Evolutionary conservation across 1,284 basidiomycete species (phyloP).

Genomic region (Ceratobasidium papillatum): DNA sequence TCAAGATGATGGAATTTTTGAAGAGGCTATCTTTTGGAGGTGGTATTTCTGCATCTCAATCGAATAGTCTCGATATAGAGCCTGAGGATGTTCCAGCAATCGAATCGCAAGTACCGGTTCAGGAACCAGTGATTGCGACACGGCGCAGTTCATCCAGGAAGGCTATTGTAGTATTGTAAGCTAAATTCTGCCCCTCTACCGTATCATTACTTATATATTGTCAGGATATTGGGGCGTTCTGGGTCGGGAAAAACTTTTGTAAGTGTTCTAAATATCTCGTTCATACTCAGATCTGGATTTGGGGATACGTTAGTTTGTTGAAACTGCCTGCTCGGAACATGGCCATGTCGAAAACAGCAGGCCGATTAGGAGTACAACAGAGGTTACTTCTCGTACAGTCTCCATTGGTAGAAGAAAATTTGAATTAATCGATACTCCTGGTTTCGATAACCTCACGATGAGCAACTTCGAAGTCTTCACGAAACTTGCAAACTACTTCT

Average conservation of each 20-base stretch:
- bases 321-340: neutral
- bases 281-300: neutral
- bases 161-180: neutral
- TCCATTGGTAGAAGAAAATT: neutral
- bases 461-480: neutral
- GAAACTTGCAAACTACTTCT: neutral
- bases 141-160: neutral
- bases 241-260: slow-evolving; percentile 28
- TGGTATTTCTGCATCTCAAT: neutral
- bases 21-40: neutral
- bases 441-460: slow-evolving; percentile 15
- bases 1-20: neutral
- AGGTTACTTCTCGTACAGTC: neutral
- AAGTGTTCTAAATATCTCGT: neutral
- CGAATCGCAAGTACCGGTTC: neutral
- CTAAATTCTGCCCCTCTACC: neutral
- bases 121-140: neutral
- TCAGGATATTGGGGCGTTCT: slow-evolving; percentile 19
- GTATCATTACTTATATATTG: neutral
- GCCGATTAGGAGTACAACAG: neutral
- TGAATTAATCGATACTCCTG: slow-evolving; percentile 25
- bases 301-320: neutral
- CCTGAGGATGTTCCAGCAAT: neutral
- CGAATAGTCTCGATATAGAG: neutral
- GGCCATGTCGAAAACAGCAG: neutral